Conservation (phyloP, 1,284 basidiomycete species). For the Puccinia triticina region DNA sequence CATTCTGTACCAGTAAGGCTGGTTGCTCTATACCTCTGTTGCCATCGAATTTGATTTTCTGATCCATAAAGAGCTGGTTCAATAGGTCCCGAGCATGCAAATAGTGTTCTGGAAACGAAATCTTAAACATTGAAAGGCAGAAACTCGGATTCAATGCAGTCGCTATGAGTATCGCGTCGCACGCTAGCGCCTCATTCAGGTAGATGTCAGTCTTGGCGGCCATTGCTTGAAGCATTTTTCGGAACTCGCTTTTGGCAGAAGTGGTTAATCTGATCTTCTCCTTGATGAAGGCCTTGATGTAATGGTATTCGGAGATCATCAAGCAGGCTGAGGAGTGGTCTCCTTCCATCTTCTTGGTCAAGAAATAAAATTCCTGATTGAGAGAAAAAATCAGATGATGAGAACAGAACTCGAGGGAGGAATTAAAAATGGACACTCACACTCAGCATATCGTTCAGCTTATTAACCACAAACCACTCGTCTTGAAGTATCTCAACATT, state of each 20-base stretch:
- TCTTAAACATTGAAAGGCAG: neutral
- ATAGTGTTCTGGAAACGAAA: neutral
- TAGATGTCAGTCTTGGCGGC: neutral
- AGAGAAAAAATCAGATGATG: neutral
- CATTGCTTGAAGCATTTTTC: neutral
- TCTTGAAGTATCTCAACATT: neutral
- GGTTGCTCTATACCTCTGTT: neutral
- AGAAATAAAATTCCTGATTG: neutral
- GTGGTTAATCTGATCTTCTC: neutral
- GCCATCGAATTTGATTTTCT: neutral
- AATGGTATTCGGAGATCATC: too few species aligned
- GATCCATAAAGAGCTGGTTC: neutral
- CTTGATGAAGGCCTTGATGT: too few species aligned
- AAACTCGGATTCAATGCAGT: conserved; percentile 13
- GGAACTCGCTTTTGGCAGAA: neutral
- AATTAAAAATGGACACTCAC: neutral
- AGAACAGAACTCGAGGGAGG: neutral
- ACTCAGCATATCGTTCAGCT: neutral
- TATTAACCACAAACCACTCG: neutral
- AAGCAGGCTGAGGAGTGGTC: too few species aligned
- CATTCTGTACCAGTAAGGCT: neutral
- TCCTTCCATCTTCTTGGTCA: too few species aligned
- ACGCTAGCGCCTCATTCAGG: neutral
- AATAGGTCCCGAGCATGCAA: neutral
- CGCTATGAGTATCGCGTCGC: neutral